Percentiles rank a stretch among this genome's conserved stretches.
phyloP scores from a whole-genome alignment of 257 asterid species.

The Solanum bulbocastanum region DNA sequence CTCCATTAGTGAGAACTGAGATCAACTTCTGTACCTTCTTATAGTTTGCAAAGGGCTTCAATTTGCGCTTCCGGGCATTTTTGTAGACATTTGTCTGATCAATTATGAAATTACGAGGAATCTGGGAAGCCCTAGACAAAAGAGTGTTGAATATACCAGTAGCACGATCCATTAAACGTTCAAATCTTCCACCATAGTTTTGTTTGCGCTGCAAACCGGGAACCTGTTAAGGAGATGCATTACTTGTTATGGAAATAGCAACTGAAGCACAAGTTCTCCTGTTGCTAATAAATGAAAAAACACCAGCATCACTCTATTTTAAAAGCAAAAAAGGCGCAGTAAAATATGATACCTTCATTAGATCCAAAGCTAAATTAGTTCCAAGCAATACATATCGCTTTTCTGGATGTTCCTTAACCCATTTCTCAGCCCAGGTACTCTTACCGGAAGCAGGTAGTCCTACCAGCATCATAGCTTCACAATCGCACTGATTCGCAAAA shows the following conservation, averaged over 20 bases:
- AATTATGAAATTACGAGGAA: constrained; percentile 49
- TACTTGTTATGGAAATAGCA: not conserved
- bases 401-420: constrained; percentile 40
- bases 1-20: not conserved
- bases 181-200: constrained; percentile 26
- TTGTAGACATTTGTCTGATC: constrained; percentile 52
- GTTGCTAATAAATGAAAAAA: not conserved
- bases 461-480: constrained; percentile 56
- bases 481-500: constrained; percentile 18
- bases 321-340: not conserved
- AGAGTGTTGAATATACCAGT: constrained; percentile 42
- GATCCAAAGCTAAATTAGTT: constrained; percentile 40
- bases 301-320: not conserved
- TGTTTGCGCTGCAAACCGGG: constrained; percentile 34
- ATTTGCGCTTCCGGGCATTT: constrained; percentile 46
- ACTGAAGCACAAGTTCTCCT: not conserved
- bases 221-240: constrained; percentile 21
- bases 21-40: constrained; percentile 23
- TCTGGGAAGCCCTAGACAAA: constrained; percentile 44
- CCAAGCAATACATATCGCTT: constrained; percentile 55
- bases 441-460: constrained; percentile 68
- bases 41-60: constrained; percentile 39
- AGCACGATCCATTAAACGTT: constrained; percentile 42
- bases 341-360: constrained; percentile 38
- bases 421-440: constrained; percentile 62